A percentile compares a stretch with the other conserved stretches of the same genome.
These are phyloP conservation scores for Agrocybe praecox DNA, from an alignment of 768 basidiomycete species.

Conservation along the genomic window DNA sequence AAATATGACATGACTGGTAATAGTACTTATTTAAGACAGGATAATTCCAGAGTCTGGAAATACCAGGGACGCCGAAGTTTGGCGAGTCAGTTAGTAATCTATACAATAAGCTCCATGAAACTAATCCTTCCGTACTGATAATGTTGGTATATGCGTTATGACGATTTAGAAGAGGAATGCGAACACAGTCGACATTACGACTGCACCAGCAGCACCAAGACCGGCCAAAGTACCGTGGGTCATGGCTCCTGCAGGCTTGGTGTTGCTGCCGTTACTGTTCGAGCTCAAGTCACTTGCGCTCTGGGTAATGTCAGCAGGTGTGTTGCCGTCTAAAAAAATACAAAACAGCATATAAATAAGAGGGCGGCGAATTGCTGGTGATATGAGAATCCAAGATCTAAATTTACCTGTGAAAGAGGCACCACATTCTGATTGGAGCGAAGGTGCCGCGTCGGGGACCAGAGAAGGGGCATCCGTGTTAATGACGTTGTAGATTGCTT, in stretches of 20 bases:
- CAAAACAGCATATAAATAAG: no score
- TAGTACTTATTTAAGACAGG: no score
- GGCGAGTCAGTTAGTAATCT: background rate
- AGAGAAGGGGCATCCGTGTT: slow-evolving; percentile 36
- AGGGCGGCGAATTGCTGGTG: background rate
- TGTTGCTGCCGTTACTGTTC: slow-evolving; percentile 5
- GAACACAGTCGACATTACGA: slow-evolving; percentile 36
- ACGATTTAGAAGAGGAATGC: slow-evolving; percentile 31
- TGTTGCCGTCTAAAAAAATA: slow-evolving; percentile 38
- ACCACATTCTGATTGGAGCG: slow-evolving; percentile 46
- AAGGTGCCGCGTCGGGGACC: slow-evolving; percentile 24
- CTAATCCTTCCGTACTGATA: background rate
- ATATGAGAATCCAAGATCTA: background rate
- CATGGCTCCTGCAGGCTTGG: slow-evolving; percentile 16
- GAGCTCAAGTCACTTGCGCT: slow-evolving; percentile 28
- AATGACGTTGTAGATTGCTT: slow-evolving; percentile 51
- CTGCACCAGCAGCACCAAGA: slow-evolving; percentile 25
- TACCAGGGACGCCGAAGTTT: no score
- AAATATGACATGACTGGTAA: no score
- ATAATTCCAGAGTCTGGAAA: no score
- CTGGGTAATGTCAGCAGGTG: slow-evolving; percentile 36
- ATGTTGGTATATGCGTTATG: background rate
- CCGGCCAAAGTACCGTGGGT: slow-evolving; percentile 23
- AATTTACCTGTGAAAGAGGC: slow-evolving; percentile 52
- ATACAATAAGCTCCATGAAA: background rate